Evolutionary conservation across 208 protist species (phyloP), one percentile per base, ranked within the genome.

Genomic region (Lotmaria passim): DNA sequence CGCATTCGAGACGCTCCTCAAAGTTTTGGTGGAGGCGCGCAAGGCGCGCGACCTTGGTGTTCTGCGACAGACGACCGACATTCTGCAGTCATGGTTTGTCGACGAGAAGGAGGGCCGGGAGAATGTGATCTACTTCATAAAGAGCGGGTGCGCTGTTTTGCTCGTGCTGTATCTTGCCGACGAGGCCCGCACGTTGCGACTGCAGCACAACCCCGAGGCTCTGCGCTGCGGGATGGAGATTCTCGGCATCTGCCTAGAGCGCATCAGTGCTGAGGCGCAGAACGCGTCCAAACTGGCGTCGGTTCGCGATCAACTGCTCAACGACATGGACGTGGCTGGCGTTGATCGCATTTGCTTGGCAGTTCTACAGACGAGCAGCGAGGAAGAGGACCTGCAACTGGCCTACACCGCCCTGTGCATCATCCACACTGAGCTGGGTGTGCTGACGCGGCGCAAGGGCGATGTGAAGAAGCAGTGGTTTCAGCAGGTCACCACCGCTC

Each of bases 341-440:
- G 47, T 94, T 5, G 86, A 93, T 56, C 78, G 83, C 23, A 73
- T 93, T 21, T 94, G 86, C 68, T 57, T 90, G 36, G 78, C 82
- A n/a, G 72, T 96, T 4, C 62, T 90, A 21, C 65, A 74, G 36
- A 78, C 66, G 15, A 84, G 78, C 65, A 53, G 62, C 7, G 56
- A 62, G 39, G 83, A 91, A 50, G 76, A 79, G 1, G 82, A 91
- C 66, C 52, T 92, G 10, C 77, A 75, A 43, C 73, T 91, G 26
- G 72, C 78, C 1, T 86, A 95, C 59, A 85, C 69, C 33, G 85
- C 90, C 24, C 65, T 91, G 5, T 81, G 79, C 36, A 60, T 93
- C 28, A 59, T 95, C 7, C 33, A 87, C 65, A 73, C 73, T 1
- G 66, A 89, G 43, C 61, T 89, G 19, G 59, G 53, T 23, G 63